Percentiles rank a stretch among this genome's conserved stretches.
Evolutionary conservation across 768 basidiomycete genomes (phyloP).

Genomic region (Boletus huronensis): DNA sequence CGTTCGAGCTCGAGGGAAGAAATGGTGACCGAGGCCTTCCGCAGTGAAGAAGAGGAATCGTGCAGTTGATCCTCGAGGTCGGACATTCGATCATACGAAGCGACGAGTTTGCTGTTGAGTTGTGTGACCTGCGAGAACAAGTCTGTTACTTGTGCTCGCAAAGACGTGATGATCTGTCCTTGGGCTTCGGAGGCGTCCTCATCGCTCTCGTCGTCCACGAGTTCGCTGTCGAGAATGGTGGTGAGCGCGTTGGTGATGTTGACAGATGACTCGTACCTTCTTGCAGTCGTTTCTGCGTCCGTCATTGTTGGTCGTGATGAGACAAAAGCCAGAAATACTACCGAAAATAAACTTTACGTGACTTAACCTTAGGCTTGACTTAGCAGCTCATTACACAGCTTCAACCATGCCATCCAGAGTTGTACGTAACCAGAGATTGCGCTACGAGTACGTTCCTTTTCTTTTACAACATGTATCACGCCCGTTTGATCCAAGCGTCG

Average conservation of each 20-base stretch:
- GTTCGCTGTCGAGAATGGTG: neutral
- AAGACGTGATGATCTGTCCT: constrained; percentile 73
- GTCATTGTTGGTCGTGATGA: constrained; percentile 11
- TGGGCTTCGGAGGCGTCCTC: constrained; percentile 60
- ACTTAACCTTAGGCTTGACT: constrained; percentile 13
- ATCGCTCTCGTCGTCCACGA: constrained; percentile 18
- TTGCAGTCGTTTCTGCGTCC: constrained; percentile 3
- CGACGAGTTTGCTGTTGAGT: constrained; percentile 90
- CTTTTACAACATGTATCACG: neutral
- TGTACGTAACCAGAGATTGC: neutral
- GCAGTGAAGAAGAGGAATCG: constrained; percentile 54
- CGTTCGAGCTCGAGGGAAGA: constrained; percentile 82
- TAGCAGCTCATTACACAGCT: neutral
- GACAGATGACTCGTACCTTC: constrained; percentile 15
- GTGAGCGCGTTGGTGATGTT: constrained; percentile 1
- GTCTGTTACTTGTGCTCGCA: constrained; percentile 80
- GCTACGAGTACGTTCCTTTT: neutral
- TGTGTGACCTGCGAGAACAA: constrained; percentile 86
- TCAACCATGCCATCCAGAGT: neutral
- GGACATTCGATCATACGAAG: constrained; percentile 87
- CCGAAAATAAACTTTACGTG: constrained; percentile 12
- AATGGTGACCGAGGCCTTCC: constrained; percentile 60
- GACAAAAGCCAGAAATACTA: neutral
- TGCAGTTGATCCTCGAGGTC: constrained; percentile 90
- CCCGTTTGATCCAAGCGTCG: constrained; percentile 53